Base-by-base conservation (phyloP, 371 early-diverging fungal species). In the Funneliformis caledonium region DNA sequence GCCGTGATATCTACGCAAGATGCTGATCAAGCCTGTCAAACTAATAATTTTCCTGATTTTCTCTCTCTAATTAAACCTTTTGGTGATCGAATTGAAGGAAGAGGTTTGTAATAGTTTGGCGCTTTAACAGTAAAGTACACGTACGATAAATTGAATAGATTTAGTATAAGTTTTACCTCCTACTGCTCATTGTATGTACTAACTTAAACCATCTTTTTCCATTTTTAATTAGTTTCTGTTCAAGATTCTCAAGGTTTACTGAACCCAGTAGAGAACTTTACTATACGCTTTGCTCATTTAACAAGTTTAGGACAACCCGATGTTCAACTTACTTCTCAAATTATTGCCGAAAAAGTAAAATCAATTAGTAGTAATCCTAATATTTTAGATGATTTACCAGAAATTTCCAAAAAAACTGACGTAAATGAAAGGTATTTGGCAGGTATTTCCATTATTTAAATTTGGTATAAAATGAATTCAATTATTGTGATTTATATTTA, bases 51-150 rank as follows among this genome's bases (percentile, higher is more conserved):
- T 70, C 86, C 91, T 42, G 88, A 91, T 0, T 89, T 96, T 82
- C 90, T 89, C 10, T 93, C 96, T 79, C 86, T 96, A 26, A 84
- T 97, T 50, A 85, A 88, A 65, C 97, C 97, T 9, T 96, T 97
- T 88, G 96, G 96, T 14, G 90, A 91, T 31, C 87, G 87, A 61
- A 90, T 96, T 50, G 92, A 93, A 68, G 92, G 93, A 16, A 89
- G 90, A 88, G 89, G 94, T 93, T 87, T 73, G 84, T 76, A 26
- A 12, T 56, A 56, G 42, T 77, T 50, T 73, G 42, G 62, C 26
- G 69, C 31, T 73, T 69, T 37, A 12, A 56, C 78, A 47, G 60
- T 64, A 45, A 62, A 37, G 64, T 31, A 47, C 72, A 52, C 42
- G 50, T 47, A 56, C 33, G 65, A 43, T 37, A 45, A 48, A 43